Conservation (phyloP, 257 asterid species). For the Parsonsia alboflavescens region DNA sequence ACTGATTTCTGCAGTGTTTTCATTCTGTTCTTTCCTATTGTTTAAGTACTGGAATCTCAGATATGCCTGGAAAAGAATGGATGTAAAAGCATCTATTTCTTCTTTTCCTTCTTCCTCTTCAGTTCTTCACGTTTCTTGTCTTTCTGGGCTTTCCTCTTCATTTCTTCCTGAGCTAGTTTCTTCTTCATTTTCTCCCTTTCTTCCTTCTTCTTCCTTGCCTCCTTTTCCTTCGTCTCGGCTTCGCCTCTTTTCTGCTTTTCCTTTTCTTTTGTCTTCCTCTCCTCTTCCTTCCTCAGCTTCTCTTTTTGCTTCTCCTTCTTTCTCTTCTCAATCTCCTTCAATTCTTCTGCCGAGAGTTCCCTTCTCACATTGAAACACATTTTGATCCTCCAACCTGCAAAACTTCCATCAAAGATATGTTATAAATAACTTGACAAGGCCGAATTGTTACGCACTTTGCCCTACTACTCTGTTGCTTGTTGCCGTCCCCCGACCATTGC, state of each 20-base stretch:
- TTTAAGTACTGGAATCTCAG: background rate
- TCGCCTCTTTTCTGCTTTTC: slow-evolving; percentile 16
- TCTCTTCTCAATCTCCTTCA: slow-evolving; percentile 14
- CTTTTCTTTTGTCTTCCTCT: slow-evolving; percentile 14
- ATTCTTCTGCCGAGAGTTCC: slow-evolving; percentile 23
- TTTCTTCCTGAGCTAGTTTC: slow-evolving; percentile 4
- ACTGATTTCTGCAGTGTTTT: background rate
- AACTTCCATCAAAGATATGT: background rate
- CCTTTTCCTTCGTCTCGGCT: slow-evolving; percentile 9
- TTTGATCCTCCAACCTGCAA: background rate
- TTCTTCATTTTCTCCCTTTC: background rate
- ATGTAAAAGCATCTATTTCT: background rate
- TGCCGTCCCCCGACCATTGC: background rate
- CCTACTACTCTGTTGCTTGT: background rate
- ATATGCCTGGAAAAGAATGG: background rate
- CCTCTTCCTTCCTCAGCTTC: slow-evolving; percentile 1
- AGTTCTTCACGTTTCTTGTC: background rate
- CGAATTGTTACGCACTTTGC: background rate
- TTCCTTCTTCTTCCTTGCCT: background rate
- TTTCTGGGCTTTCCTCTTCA: slow-evolving; percentile 5
- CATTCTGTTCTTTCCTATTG: background rate
- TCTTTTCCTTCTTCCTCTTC: background rate
- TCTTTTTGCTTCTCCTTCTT: slow-evolving; percentile 4
- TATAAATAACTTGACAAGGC: background rate
- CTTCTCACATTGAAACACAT: slow-evolving; percentile 22